Percentiles rank a stretch among this genome's conserved stretches.
phyloP scores from a whole-genome alignment of 441 rosid genomes.

The Kokia cookei region DNA sequence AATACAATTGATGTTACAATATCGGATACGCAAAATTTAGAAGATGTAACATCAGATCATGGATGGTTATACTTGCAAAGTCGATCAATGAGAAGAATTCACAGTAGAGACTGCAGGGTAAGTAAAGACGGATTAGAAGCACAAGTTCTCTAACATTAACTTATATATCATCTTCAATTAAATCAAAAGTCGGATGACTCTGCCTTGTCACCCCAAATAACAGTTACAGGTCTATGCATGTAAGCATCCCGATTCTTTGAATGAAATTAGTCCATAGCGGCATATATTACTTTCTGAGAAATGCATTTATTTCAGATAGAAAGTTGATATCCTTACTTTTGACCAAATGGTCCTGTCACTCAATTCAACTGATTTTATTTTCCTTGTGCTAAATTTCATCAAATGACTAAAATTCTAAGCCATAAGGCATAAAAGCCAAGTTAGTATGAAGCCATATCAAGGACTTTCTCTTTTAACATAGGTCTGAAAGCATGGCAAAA shows the following conservation, averaged over 20 bases:
- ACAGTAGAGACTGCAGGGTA: not conserved
- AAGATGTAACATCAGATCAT: not conserved
- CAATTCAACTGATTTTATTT: no score
- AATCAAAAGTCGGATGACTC: not conserved
- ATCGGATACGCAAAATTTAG: not conserved
- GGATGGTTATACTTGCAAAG: not conserved
- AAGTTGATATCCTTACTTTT: not conserved
- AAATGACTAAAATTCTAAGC: no score
- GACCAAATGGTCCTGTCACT: no score
- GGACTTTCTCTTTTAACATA: no score
- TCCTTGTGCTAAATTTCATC: no score
- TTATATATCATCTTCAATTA: not conserved
- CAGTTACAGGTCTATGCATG: not conserved
- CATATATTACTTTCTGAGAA: not conserved
- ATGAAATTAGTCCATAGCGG: not conserved
- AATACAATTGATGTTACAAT: not conserved
- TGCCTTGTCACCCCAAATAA: not conserved
- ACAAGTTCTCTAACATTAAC: not conserved
- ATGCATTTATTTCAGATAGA: not conserved
- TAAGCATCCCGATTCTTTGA: not conserved
- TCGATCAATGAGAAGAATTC: not conserved
- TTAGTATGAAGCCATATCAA: no score
- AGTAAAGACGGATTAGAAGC: not conserved
- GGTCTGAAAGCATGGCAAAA: no score
- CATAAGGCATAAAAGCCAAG: no score